Evolutionary conservation across 2,329 filamentous ascomycete genomes (phyloP).

Genomic region (Colletotrichum acutatum): DNA sequence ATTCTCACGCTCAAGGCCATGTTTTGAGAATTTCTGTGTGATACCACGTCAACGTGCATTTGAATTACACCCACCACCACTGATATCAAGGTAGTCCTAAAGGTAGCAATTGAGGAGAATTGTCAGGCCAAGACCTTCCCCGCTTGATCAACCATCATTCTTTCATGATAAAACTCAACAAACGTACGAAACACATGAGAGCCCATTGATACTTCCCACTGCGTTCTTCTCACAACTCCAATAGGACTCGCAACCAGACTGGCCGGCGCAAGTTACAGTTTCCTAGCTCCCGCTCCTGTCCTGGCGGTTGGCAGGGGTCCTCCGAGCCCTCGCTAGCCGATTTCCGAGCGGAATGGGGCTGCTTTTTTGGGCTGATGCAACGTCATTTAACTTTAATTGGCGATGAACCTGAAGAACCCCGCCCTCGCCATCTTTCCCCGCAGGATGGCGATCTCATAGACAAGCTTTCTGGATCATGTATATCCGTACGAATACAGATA

Average conservation of each 20-base stretch:
- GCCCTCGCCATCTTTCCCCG: neutral
- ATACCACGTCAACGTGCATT: too few species aligned
- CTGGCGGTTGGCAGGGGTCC: neutral
- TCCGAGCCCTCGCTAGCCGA: neutral
- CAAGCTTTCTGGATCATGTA: neutral
- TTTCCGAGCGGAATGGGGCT: neutral
- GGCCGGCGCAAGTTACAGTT: neutral
- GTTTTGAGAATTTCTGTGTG: too few species aligned
- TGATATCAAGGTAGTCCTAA: too few species aligned
- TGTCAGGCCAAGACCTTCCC: too few species aligned
- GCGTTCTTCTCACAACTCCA: too few species aligned
- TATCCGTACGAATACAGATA: too few species aligned
- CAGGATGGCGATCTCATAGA: neutral
- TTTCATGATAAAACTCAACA: neutral
- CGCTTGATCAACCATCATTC: neutral
- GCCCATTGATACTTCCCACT: neutral
- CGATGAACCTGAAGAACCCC: neutral
- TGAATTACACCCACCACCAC: too few species aligned
- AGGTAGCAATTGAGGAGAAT: neutral
- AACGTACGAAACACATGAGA: neutral
- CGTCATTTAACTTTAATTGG: constrained; percentile 17
- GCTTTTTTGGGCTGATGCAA: constrained; percentile 10
- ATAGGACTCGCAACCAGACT: too few species aligned
- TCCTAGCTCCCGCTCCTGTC: constrained; percentile 1
- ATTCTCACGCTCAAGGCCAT: too few species aligned